Evolutionary conservation across 352 stramenopile species (phyloP).

Genomic region (Pythium volutum): DNA sequence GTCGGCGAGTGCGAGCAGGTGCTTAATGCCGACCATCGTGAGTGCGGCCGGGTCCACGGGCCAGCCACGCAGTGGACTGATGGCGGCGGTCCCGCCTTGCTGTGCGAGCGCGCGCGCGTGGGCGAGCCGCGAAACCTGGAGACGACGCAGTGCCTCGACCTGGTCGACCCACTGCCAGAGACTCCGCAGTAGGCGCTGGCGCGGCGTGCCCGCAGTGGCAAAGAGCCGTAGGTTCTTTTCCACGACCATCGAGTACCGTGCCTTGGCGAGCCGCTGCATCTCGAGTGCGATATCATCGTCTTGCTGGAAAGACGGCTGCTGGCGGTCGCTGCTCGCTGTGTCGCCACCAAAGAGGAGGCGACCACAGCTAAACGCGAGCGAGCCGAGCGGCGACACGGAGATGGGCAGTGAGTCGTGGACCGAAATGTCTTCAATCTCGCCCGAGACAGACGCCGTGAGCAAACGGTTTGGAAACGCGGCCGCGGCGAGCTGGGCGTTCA

Average conservation of each 20-base stretch:
- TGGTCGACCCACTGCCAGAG: slow-evolving; percentile 87
- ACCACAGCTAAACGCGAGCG: slow-evolving; percentile 72
- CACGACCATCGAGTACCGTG: slow-evolving; percentile 73
- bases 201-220: slow-evolving; percentile 27
- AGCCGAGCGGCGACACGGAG: slow-evolving; percentile 65
- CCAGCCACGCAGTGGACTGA: slow-evolving; percentile 60
- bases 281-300: slow-evolving; percentile 65
- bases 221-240: slow-evolving; percentile 80
- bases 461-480: slow-evolving; percentile 81
- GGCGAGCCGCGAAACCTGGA: slow-evolving; percentile 49
- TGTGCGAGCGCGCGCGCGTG: slow-evolving; percentile 37
- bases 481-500: slow-evolving; percentile 24
- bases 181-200: slow-evolving; percentile 49
- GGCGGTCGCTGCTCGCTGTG: background rate
- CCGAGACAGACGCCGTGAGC: slow-evolving; percentile 62
- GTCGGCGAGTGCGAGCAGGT: slow-evolving; percentile 38
- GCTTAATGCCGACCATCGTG: slow-evolving; percentile 61
- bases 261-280: slow-evolving; percentile 75
- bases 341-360: slow-evolving; percentile 63
- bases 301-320: background rate
- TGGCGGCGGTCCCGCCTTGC: slow-evolving; percentile 23
- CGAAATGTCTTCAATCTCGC: slow-evolving; percentile 84
- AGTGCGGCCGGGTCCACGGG: slow-evolving; percentile 65
- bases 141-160: slow-evolving; percentile 67
- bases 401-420: slow-evolving; percentile 86